phyloP scores from a whole-genome alignment of 768 basidiomycete species.

The Leucosporidium creatinivorum region DNA sequence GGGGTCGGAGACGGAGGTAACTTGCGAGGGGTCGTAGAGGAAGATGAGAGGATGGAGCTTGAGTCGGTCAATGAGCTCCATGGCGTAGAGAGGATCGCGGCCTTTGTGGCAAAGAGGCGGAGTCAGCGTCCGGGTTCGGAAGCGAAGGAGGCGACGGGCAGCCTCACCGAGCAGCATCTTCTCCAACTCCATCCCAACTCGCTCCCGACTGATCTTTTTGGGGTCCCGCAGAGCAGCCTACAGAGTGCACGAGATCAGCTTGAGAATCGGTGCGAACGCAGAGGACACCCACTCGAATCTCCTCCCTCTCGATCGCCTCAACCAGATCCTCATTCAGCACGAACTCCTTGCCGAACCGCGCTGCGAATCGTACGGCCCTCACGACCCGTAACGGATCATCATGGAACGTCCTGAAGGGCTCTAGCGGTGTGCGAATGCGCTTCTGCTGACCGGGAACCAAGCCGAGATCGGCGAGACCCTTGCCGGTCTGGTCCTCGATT shows the following conservation, averaged over 20 bases:
- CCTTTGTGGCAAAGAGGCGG: slow-evolving; percentile 49
- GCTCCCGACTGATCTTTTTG: slow-evolving; percentile 78
- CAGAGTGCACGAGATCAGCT: background rate
- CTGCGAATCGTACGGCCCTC: slow-evolving; percentile 82
- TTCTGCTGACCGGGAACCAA: slow-evolving; percentile 48
- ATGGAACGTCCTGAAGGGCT: slow-evolving; percentile 76
- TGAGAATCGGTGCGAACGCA: background rate
- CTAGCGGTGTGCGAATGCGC: slow-evolving; percentile 72
- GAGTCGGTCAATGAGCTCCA: slow-evolving; percentile 66
- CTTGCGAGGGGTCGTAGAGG: slow-evolving; percentile 26
- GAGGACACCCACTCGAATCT: slow-evolving; percentile 28
- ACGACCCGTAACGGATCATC: slow-evolving; percentile 94
- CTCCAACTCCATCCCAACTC: slow-evolving; percentile 81
- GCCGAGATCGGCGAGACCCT: slow-evolving; percentile 80
- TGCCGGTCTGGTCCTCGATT: slow-evolving; percentile 77
- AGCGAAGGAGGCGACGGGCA: background rate
- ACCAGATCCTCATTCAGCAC: slow-evolving; percentile 61
- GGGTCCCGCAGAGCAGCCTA: slow-evolving; percentile 44
- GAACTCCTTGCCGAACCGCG: slow-evolving; percentile 66
- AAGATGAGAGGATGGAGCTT: slow-evolving; percentile 54
- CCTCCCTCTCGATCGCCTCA: slow-evolving; percentile 39
- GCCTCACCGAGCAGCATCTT: slow-evolving; percentile 81
- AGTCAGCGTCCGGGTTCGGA: background rate
- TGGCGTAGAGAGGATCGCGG: slow-evolving; percentile 62
- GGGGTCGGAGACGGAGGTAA: background rate